phyloP scores from a whole-genome alignment of 805 yeast species.

The Ogataea methanolica region DNA sequence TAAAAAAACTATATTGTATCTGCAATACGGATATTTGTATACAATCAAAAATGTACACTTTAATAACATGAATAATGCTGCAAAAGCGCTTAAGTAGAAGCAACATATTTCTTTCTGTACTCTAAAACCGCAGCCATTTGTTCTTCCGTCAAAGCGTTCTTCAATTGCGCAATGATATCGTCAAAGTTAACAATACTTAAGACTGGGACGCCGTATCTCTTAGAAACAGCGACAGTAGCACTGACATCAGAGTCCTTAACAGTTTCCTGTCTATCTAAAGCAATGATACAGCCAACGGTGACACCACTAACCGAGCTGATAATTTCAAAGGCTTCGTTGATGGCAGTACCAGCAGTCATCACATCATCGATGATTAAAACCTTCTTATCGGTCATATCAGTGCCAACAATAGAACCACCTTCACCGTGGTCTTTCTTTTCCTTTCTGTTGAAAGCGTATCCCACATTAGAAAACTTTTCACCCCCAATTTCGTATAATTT shows the following conservation, averaged over 20 bases:
- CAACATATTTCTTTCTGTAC: slow-evolving; percentile 48
- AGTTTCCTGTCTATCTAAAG: slow-evolving; percentile 94
- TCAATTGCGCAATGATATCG: slow-evolving; percentile 65
- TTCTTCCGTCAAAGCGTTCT: slow-evolving; percentile 48
- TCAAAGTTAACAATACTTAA: slow-evolving; percentile 70
- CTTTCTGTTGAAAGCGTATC: slow-evolving; percentile 94
- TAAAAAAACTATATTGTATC: too few species aligned
- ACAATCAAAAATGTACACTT: too few species aligned
- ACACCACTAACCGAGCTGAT: slow-evolving; percentile 65
- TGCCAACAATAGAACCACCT: slow-evolving; percentile 94
- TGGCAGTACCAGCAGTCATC: slow-evolving; percentile 98
- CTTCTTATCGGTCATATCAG: slow-evolving; percentile 61
- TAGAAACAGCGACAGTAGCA: slow-evolving; percentile 77
- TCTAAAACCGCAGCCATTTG: slow-evolving; percentile 54
- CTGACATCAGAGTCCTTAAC: slow-evolving; percentile 60
- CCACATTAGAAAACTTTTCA: slow-evolving; percentile 64
- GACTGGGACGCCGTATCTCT: slow-evolving; percentile 76
- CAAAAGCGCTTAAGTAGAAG: slow-evolving; percentile 25
- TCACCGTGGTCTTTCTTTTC: slow-evolving; percentile 98
- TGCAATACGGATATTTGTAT: too few species aligned
- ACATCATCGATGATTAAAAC: slow-evolving; percentile 92
- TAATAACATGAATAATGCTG: too few species aligned
- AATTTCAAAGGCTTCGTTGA: slow-evolving; percentile 85
- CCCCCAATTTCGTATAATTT: slow-evolving; percentile 89
- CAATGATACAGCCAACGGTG: slow-evolving; percentile 82